Percentiles rank a stretch among this genome's conserved stretches.
Conservation (phyloP, 192 early-diverging fungal species). For the Cetraspora pellucida region DNA sequence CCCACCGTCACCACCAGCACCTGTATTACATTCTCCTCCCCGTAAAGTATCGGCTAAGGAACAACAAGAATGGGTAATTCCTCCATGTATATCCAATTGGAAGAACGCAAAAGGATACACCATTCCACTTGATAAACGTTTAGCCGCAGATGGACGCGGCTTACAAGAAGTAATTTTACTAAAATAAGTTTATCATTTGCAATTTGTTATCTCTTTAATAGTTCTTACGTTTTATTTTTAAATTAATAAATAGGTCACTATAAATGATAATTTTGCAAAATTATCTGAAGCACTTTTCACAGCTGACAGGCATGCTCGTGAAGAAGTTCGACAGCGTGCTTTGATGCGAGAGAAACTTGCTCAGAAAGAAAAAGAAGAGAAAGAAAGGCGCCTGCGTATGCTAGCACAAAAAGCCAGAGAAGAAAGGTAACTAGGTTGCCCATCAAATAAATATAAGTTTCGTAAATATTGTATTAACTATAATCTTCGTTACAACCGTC, state of each 20-base stretch:
- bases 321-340: constrained; percentile 89
- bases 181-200: not conserved
- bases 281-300: constrained; percentile 92
- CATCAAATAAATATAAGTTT: not conserved
- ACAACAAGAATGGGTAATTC: constrained; percentile 96
- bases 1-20: constrained; percentile 92
- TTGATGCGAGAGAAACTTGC: constrained; percentile 91
- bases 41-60: constrained; percentile 95
- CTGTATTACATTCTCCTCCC: constrained; percentile 97
- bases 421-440: constrained; percentile 55
- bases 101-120: constrained; percentile 99
- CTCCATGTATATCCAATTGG: constrained; percentile 99
- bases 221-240: not conserved
- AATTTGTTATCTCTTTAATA: not conserved
- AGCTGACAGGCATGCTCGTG: constrained; percentile 91
- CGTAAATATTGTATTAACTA: constrained; percentile 8
- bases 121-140: constrained; percentile 96
- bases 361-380: constrained; percentile 90
- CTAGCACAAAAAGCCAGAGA: constrained; percentile 95
- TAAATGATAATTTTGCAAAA: constrained; percentile 97
- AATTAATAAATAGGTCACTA: constrained; percentile 44
- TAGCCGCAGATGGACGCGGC: constrained; percentile 96
- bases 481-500: constrained; percentile 4
- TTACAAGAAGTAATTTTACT: constrained; percentile 71
- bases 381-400: constrained; percentile 86